Percentiles rank a stretch among this genome's conserved stretches.
Evolutionary conservation across 2,329 filamentous ascomycete species (phyloP).

Genomic region (Trichoderma aggressivum): DNA sequence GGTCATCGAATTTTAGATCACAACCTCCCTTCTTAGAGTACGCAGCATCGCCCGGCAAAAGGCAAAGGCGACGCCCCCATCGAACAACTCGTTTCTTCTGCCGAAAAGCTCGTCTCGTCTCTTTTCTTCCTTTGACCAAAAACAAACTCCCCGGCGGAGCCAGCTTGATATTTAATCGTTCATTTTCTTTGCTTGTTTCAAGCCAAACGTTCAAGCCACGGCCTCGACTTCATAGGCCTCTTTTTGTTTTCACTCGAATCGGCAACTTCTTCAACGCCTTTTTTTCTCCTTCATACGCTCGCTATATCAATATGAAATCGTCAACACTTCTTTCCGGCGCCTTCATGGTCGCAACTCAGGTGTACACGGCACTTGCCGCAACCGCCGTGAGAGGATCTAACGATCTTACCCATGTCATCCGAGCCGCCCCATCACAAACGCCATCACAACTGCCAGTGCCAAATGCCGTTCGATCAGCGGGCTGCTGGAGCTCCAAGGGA

Average conservation of each 20-base stretch:
- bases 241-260: background rate
- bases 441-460: slow-evolving; percentile 37
- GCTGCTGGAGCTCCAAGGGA: slow-evolving; percentile 48
- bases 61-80: background rate
- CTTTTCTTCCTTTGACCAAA: slow-evolving; percentile 4
- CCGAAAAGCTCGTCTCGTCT: background rate
- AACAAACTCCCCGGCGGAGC: slow-evolving; percentile 16
- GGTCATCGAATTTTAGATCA: slow-evolving; percentile 3
- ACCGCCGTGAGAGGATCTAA: slow-evolving; percentile 5
- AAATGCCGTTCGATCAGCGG: slow-evolving; percentile 44
- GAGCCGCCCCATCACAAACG: slow-evolving; percentile 35
- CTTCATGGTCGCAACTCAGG: slow-evolving; percentile 29
- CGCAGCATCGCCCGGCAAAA: background rate
- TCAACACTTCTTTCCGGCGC: slow-evolving; percentile 29
- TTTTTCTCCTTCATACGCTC: slow-evolving; percentile 21
- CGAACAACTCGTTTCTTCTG: background rate
- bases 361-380: slow-evolving; percentile 25
- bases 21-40: slow-evolving; percentile 4
- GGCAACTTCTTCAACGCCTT: background rate
- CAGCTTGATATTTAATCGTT: slow-evolving; percentile 13
- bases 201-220: background rate
- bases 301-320: slow-evolving; percentile 32
- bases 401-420: slow-evolving; percentile 5
- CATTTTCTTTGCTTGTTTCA: slow-evolving; percentile 9
- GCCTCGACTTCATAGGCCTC: slow-evolving; percentile 3